phyloP scores from a whole-genome alignment of 2,329 filamentous ascomycete species.

The Thielaviopsis euricoi region DNA sequence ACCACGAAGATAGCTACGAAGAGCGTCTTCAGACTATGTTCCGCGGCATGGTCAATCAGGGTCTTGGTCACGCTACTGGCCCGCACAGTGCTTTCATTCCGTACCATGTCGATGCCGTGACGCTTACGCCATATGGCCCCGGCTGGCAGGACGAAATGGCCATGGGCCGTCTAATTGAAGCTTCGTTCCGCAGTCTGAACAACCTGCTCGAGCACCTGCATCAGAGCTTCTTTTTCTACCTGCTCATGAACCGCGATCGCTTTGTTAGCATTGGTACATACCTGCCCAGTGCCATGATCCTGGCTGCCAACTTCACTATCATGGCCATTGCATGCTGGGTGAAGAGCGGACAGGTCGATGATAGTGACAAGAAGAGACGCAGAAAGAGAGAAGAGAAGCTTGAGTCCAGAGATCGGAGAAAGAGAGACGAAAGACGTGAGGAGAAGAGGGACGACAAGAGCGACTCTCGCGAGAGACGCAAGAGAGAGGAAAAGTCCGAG shows the following conservation, averaged over 20 bases:
- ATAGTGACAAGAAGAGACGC: neutral
- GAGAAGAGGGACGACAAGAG: conserved; percentile 7
- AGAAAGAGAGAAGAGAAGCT: conserved; percentile 15
- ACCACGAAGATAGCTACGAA: conserved; percentile 62
- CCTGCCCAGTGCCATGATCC: conserved; percentile 89
- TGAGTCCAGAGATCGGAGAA: conserved; percentile 1
- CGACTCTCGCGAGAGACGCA: neutral
- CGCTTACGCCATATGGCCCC: conserved; percentile 75
- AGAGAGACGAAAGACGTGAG: conserved; percentile 9
- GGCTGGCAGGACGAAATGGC: conserved; percentile 98
- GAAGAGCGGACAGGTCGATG: conserved; percentile 47
- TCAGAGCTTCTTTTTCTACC: conserved; percentile 98
- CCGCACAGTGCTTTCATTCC: conserved; percentile 93
- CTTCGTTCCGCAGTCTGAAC: conserved; percentile 83
- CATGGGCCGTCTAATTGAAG: conserved; percentile 76
- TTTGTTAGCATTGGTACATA: conserved; percentile 99
- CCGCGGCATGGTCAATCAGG: conserved; percentile 83
- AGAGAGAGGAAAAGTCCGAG: neutral
- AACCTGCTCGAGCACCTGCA: conserved; percentile 93
- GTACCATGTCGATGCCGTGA: conserved; percentile 93
- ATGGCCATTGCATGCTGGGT: conserved; percentile 93
- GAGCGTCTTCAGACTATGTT: conserved; percentile 79
- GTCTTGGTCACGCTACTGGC: conserved; percentile 72
- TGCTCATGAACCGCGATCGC: conserved; percentile 76
- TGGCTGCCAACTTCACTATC: conserved; percentile 88